Conservation (phyloP, 2,329 filamentous ascomycete genomes). For the Cladosporium cucumerinum region DNA sequence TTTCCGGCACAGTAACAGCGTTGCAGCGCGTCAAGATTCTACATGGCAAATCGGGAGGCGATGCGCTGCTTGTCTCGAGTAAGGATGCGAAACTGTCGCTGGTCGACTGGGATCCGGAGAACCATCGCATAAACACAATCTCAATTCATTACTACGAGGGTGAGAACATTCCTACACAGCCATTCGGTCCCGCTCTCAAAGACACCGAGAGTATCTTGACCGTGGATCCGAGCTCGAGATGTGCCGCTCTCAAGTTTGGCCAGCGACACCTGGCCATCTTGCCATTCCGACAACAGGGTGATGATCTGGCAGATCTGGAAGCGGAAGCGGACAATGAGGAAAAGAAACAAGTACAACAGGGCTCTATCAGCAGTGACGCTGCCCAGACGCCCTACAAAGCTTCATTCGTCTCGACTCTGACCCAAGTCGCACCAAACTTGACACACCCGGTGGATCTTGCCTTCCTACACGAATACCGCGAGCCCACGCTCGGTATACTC, state of each 20-base stretch:
- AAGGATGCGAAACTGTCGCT: conserved; percentile 90
- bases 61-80: conserved; percentile 78
- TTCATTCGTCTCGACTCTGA: conserved; percentile 89
- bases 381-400: conserved; percentile 70
- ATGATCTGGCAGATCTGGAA: conserved; percentile 73
- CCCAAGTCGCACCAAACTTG: conserved; percentile 80
- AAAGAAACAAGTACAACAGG: conserved; percentile 26
- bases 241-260: conserved; percentile 91
- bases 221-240: conserved; percentile 87
- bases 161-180: conserved; percentile 61
- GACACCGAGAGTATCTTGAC: conserved; percentile 77
- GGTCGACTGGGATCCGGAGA: conserved; percentile 86
- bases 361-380: conserved; percentile 35
- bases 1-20: conserved; percentile 81
- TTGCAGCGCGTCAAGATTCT: conserved; percentile 72
- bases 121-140: conserved; percentile 74
- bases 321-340: conserved; percentile 76
- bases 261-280: conserved; percentile 85
- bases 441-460: conserved; percentile 87
- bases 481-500: conserved; percentile 93
- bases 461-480: conserved; percentile 94
- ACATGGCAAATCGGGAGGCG: conserved; percentile 73
- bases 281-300: conserved; percentile 81
- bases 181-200: conserved; percentile 74
- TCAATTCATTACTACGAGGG: conserved; percentile 99